These are phyloP conservation scores for Aspergillus fructus DNA, from an alignment of 2,329 filamentous ascomycete species.

Conservation along the genomic window DNA sequence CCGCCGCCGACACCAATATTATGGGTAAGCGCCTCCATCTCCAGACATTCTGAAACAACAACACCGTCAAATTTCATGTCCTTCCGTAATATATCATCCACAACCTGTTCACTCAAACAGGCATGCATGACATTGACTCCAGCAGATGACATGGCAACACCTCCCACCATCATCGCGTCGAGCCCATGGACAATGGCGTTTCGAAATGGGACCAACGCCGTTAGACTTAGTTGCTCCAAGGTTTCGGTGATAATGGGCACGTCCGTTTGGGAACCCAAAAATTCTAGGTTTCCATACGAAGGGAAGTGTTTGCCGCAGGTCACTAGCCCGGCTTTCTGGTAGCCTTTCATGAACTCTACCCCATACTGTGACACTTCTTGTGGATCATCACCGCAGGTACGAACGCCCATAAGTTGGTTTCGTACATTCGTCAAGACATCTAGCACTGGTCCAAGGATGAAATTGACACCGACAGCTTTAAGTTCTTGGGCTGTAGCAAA, in stretches of 20 bases:
- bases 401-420: slow-evolving; percentile 85
- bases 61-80: slow-evolving; percentile 89
- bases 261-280: slow-evolving; percentile 84
- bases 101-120: slow-evolving; percentile 87
- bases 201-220: slow-evolving; percentile 84
- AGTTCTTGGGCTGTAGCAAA: slow-evolving; percentile 93
- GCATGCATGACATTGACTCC: slow-evolving; percentile 95
- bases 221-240: slow-evolving; percentile 86
- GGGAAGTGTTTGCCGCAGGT: slow-evolving; percentile 96
- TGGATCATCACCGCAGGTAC: slow-evolving; percentile 87
- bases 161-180: slow-evolving; percentile 94
- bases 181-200: slow-evolving; percentile 84
- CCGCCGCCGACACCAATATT: slow-evolving; percentile 97
- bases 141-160: slow-evolving; percentile 86
- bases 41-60: slow-evolving; percentile 89
- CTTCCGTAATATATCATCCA: slow-evolving; percentile 82
- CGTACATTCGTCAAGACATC: slow-evolving; percentile 92
- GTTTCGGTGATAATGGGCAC: slow-evolving; percentile 96
- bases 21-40: slow-evolving; percentile 94
- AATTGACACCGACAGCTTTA: slow-evolving; percentile 88
- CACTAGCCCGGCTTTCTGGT: slow-evolving; percentile 83
- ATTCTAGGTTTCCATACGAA: slow-evolving; percentile 92
- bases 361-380: slow-evolving; percentile 93
- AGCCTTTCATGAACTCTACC: slow-evolving; percentile 86
- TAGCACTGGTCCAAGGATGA: slow-evolving; percentile 89